Conservation (phyloP, 768 basidiomycete genomes). For the Asterophora lycoperdoides region DNA sequence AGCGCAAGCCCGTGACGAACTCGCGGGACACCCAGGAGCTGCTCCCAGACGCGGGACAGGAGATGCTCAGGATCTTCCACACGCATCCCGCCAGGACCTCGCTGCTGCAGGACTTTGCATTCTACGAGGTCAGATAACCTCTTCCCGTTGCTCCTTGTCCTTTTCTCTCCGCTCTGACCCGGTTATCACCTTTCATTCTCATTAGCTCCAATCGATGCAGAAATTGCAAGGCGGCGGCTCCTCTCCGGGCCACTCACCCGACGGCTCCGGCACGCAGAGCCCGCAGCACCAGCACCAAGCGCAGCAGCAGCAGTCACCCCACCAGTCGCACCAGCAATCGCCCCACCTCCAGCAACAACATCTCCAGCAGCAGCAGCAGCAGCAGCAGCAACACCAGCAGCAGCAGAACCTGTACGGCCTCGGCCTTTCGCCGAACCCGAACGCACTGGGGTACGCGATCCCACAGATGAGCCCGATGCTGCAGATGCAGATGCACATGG, state of each 20-base stretch:
- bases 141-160: not conserved
- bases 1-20: slow-evolving; percentile 97
- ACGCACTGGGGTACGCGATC: slow-evolving; percentile 53
- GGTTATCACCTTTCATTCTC: not conserved
- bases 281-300: slow-evolving; percentile 35
- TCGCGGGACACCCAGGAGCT: slow-evolving; percentile 97
- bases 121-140: slow-evolving; percentile 68
- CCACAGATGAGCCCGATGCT: slow-evolving; percentile 60
- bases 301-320: slow-evolving; percentile 33
- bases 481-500: slow-evolving; percentile 52
- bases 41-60: slow-evolving; percentile 91
- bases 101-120: slow-evolving; percentile 88
- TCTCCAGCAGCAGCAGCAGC: slow-evolving; percentile 37
- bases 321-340: slow-evolving; percentile 26
- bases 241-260: slow-evolving; percentile 35
- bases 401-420: slow-evolving; percentile 47
- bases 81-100: slow-evolving; percentile 92
- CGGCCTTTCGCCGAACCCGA: slow-evolving; percentile 41
- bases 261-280: slow-evolving; percentile 31
- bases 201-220: slow-evolving; percentile 81
- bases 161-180: not conserved
- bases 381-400: slow-evolving; percentile 36
- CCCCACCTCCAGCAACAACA: slow-evolving; percentile 33
- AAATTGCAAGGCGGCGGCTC: slow-evolving; percentile 48
- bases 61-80: slow-evolving; percentile 95